Conservation (phyloP, 1,139 yeast species). For the Maudiozyma humilis region DNA sequence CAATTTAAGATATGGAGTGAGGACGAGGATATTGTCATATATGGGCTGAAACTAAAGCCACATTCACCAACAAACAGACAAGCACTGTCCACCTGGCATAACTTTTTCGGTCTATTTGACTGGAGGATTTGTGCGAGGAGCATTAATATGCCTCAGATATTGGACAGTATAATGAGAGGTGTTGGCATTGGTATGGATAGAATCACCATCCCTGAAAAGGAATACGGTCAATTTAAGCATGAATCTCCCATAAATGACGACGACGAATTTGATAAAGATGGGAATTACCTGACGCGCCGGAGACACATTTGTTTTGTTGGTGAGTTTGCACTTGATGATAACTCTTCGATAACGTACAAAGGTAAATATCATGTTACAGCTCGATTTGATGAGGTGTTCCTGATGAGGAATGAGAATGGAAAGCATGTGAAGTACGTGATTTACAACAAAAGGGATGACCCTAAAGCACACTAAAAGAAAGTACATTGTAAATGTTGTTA, state of each 20-base stretch:
- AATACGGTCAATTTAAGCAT: conserved; percentile 25
- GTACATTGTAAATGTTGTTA: too few species aligned
- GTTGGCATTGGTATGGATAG: conserved; percentile 22
- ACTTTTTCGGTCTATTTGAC: conserved; percentile 19
- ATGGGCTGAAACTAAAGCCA: conserved; percentile 23
- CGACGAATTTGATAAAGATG: conserved; percentile 8
- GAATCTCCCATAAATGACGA: conserved; percentile 22
- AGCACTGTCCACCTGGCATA: conserved; percentile 19
- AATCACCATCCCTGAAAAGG: conserved; percentile 22
- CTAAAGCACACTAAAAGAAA: background rate
- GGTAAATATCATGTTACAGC: conserved; percentile 30
- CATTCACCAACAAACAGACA: conserved; percentile 9
- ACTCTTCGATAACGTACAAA: conserved; percentile 22
- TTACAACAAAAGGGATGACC: conserved; percentile 12
- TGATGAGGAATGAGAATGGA: conserved; percentile 23
- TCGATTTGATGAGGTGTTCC: conserved; percentile 23
- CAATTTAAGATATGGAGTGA: conserved; percentile 28
- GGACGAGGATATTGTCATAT: conserved; percentile 27
- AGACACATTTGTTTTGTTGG: conserved; percentile 29
- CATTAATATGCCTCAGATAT: conserved; percentile 14
- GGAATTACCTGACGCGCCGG: conserved; percentile 16
- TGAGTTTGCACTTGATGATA: conserved; percentile 21
- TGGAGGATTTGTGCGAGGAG: conserved; percentile 26
- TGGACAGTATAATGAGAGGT: conserved; percentile 14
- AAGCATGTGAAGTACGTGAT: conserved; percentile 25